Evolutionary conservation across 2,329 filamentous ascomycete genomes (phyloP).

Genomic region (Aspergillus sp.): DNA sequence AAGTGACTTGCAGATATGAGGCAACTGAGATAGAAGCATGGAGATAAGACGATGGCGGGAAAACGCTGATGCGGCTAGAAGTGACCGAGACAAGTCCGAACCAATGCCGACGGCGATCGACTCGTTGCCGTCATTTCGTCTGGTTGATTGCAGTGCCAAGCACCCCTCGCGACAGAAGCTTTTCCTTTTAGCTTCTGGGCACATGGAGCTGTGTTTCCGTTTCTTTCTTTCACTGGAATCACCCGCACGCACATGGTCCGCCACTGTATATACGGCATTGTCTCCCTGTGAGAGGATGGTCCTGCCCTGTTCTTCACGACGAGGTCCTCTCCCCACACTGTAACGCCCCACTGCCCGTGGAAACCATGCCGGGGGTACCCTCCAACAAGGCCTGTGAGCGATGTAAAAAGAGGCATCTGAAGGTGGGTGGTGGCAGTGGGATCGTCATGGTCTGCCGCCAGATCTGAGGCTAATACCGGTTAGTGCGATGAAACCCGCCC

Average conservation of each 20-base stretch:
- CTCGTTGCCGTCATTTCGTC: not conserved
- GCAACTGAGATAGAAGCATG: no score
- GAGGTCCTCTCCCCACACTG: slow-evolving; percentile 1
- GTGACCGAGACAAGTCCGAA: not conserved
- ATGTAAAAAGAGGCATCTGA: slow-evolving; percentile 40
- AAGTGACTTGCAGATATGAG: no score
- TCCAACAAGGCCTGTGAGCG: slow-evolving; percentile 41
- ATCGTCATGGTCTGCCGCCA: not conserved
- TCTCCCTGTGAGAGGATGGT: not conserved
- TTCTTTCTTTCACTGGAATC: not conserved
- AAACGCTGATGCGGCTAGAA: not conserved
- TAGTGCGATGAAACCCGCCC: slow-evolving; percentile 43
- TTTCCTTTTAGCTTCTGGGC: not conserved
- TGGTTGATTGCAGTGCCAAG: not conserved
- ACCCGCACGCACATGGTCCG: not conserved
- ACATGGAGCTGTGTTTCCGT: not conserved
- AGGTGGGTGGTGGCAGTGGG: slow-evolving; percentile 23
- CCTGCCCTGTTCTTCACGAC: not conserved
- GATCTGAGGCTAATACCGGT: not conserved
- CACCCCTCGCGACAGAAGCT: not conserved
- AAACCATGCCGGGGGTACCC: slow-evolving; percentile 38
- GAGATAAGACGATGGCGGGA: not conserved
- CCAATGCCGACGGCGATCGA: not conserved
- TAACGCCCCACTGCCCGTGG: slow-evolving; percentile 4
- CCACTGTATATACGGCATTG: not conserved